These are phyloP conservation scores for Aspergillus indologenus DNA, from an alignment of 495 filamentous ascomycete genomes.

Conservation along the genomic window DNA sequence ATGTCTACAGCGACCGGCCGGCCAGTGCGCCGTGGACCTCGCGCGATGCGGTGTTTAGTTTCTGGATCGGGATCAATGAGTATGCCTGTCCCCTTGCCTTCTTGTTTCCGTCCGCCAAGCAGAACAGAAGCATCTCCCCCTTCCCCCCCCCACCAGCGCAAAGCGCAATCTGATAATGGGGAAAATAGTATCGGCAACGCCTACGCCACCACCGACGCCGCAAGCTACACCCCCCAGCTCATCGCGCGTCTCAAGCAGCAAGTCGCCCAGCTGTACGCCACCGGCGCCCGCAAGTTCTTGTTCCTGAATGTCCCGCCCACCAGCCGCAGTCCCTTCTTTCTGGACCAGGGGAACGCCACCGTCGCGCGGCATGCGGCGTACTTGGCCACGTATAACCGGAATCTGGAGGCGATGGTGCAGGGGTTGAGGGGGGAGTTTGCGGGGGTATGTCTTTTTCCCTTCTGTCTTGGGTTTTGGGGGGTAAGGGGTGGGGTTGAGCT, in stretches of 20 bases:
- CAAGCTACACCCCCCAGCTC: slow-evolving; percentile 48
- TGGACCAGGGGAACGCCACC: slow-evolving; percentile 23
- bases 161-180: neutral
- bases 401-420: slow-evolving; percentile 27
- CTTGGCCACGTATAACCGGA: slow-evolving; percentile 31
- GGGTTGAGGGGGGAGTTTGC: slow-evolving; percentile 20
- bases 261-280: slow-evolving; percentile 55
- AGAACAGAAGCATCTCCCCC: no score
- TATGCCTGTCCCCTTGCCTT: slow-evolving; percentile 12
- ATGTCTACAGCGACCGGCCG: slow-evolving; percentile 28
- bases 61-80: slow-evolving; percentile 83
- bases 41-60: slow-evolving; percentile 58
- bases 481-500: no score
- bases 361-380: slow-evolving; percentile 27
- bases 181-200: slow-evolving; percentile 64
- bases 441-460: slow-evolving; percentile 23
- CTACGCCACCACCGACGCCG: slow-evolving; percentile 47
- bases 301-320: slow-evolving; percentile 72
- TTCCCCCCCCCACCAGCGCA: neutral
- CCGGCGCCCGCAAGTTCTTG: slow-evolving; percentile 72
- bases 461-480: neutral
- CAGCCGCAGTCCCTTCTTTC: slow-evolving; percentile 58
- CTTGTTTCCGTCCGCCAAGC: no score
- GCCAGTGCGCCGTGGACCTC: slow-evolving; percentile 56
- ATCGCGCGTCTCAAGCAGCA: slow-evolving; percentile 56